A percentile compares a stretch with the other conserved stretches of the same genome.
These are phyloP conservation scores for Termitomyces sp. DNA, from an alignment of 768 basidiomycete species.

Conservation along the genomic window DNA sequence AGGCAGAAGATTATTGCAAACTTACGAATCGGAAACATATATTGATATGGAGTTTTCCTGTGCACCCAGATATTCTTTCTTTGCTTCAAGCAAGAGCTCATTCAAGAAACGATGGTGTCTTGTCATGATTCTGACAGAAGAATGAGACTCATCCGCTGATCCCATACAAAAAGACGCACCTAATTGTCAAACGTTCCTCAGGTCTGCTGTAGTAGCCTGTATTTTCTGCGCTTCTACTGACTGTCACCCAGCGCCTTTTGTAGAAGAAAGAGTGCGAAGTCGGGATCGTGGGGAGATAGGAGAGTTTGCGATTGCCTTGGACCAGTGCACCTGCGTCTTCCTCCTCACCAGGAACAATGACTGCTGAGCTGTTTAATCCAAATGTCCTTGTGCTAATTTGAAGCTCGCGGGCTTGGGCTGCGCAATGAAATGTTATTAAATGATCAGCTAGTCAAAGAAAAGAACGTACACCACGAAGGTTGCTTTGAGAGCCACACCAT, in stretches of 20 bases:
- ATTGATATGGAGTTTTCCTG: slow-evolving; percentile 38
- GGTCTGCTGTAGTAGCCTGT: not conserved
- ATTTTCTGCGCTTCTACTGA: slow-evolving; percentile 11
- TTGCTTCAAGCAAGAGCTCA: slow-evolving; percentile 40
- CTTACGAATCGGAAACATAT: slow-evolving; percentile 38
- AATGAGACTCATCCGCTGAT: slow-evolving; percentile 32
- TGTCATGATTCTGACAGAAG: slow-evolving; percentile 34
- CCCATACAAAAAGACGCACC: slow-evolving; percentile 43
- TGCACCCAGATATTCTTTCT: slow-evolving; percentile 29
- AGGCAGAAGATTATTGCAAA: not conserved
- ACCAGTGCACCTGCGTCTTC: slow-evolving; percentile 10
- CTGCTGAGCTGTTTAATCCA: slow-evolving; percentile 19
- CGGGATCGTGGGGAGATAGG: slow-evolving; percentile 30
- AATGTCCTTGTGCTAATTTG: slow-evolving; percentile 40
- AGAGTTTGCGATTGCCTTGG: slow-evolving; percentile 19
- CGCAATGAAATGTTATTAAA: not conserved
- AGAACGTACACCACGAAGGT: slow-evolving; percentile 46
- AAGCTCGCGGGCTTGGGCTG: slow-evolving; percentile 41
- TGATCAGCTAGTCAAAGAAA: not conserved
- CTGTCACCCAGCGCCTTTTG: slow-evolving; percentile 26
- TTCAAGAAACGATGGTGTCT: slow-evolving; percentile 34
- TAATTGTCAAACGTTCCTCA: slow-evolving; percentile 45
- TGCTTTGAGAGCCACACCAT: slow-evolving; percentile 55
- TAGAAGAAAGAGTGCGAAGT: slow-evolving; percentile 30
- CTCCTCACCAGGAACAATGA: slow-evolving; percentile 25